A percentile compares a stretch with the other conserved stretches of the same genome.
phyloP scores from a whole-genome alignment of 2,329 filamentous ascomycete species.

The Cladosporium halotolerans region DNA sequence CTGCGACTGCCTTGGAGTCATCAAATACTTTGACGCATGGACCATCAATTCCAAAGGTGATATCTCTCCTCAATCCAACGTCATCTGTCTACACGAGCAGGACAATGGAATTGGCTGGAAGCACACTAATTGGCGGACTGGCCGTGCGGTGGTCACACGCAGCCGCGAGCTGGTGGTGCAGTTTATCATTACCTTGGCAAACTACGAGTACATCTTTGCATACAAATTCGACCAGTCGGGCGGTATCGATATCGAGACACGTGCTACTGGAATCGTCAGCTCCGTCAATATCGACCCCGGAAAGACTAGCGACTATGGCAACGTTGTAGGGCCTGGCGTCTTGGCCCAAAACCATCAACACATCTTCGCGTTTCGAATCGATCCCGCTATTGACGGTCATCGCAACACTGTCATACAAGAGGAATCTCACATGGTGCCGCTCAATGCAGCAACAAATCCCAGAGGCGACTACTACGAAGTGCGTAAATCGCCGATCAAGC shows the following conservation, averaged over 20 bases:
- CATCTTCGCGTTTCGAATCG: slow-evolving; percentile 59
- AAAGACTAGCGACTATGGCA: slow-evolving; percentile 36
- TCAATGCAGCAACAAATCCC: neutral
- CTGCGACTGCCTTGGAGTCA: slow-evolving; percentile 58
- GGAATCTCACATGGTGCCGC: slow-evolving; percentile 29
- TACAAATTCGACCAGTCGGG: slow-evolving; percentile 60
- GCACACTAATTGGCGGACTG: slow-evolving; percentile 62
- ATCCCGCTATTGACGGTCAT: slow-evolving; percentile 56
- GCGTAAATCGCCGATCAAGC: slow-evolving; percentile 30
- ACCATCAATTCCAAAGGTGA: slow-evolving; percentile 50
- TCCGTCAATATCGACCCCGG: slow-evolving; percentile 41
- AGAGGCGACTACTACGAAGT: slow-evolving; percentile 24
- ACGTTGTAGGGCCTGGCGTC: slow-evolving; percentile 54
- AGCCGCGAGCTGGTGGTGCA: slow-evolving; percentile 60
- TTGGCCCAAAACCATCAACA: slow-evolving; percentile 67
- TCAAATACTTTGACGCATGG: slow-evolving; percentile 54
- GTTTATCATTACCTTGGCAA: slow-evolving; percentile 61
- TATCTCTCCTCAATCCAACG: slow-evolving; percentile 50
- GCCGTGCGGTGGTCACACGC: slow-evolving; percentile 55
- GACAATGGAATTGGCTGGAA: slow-evolving; percentile 66
- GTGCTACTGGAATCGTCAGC: slow-evolving; percentile 63
- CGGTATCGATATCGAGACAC: slow-evolving; percentile 54
- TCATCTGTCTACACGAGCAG: slow-evolving; percentile 63
- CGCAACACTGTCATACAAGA: slow-evolving; percentile 49
- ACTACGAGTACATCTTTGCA: slow-evolving; percentile 65